Evolutionary conservation across 1,139 yeast species (phyloP).

Genomic region (Candida buenavistaensis): DNA sequence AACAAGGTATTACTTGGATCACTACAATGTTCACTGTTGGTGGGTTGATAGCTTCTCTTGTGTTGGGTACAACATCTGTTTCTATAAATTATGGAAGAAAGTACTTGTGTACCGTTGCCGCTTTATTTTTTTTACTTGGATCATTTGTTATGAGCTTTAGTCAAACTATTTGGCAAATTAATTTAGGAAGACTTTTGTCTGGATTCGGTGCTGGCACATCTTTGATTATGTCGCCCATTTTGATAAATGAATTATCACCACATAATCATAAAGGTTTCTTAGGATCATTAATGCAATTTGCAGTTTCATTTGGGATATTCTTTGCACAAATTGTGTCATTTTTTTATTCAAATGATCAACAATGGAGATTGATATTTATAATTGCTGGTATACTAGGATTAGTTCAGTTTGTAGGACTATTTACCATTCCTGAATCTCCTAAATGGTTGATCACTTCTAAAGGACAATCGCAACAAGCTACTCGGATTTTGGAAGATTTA

Average conservation of each 20-base stretch:
- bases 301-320: conserved; percentile 37
- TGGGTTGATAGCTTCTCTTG: conserved; percentile 32
- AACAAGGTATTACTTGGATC: conserved; percentile 24
- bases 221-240: conserved; percentile 38
- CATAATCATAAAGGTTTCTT: conserved; percentile 38
- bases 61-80: conserved; percentile 31
- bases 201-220: conserved; percentile 44
- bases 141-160: conserved; percentile 28
- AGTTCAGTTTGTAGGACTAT: conserved; percentile 30
- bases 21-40: conserved; percentile 42
- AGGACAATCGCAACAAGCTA: conserved; percentile 31
- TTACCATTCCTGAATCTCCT: conserved; percentile 39
- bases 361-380: conserved; percentile 36
- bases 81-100: conserved; percentile 29
- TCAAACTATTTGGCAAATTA: conserved; percentile 18
- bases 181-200: conserved; percentile 30
- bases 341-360: conserved; percentile 32
- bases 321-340: conserved; percentile 34
- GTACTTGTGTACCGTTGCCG: conserved; percentile 23
- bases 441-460: conserved; percentile 38
- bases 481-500: conserved; percentile 25
- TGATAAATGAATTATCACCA: conserved; percentile 40
- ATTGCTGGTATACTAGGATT: conserved; percentile 26
- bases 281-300: conserved; percentile 38
- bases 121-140: conserved; percentile 27